Evolutionary conservation across 2,329 filamentous ascomycete species (phyloP).

Genomic region (Alternaria burnsii): DNA sequence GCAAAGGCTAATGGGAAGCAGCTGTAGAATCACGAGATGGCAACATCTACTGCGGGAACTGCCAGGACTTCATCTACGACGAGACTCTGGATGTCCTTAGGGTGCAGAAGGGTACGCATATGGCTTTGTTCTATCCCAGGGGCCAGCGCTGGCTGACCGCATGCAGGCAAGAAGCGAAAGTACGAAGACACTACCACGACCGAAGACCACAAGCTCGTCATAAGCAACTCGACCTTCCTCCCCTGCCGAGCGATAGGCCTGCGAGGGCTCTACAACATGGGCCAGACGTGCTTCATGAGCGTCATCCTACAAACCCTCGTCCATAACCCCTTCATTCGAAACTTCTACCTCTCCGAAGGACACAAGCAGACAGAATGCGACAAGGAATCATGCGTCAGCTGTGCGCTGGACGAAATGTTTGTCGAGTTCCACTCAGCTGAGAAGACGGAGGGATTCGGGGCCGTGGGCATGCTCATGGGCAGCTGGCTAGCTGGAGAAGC

Average conservation of each 20-base stretch:
- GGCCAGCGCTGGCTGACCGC: constrained; percentile 34
- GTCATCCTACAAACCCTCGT: constrained; percentile 93
- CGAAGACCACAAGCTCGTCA: constrained; percentile 79
- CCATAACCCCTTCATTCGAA: constrained; percentile 89
- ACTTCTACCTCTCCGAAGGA: constrained; percentile 91
- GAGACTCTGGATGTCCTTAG: constrained; percentile 80
- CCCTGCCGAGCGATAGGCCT: constrained; percentile 88
- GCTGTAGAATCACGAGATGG: constrained; percentile 81
- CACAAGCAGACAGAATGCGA: constrained; percentile 81
- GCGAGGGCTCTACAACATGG: constrained; percentile 94
- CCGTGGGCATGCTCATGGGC: constrained; percentile 85
- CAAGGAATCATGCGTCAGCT: constrained; percentile 64
- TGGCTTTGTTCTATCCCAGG: not conserved
- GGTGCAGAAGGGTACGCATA: constrained; percentile 69
- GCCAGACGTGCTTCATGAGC: constrained; percentile 98
- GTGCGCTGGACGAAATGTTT: constrained; percentile 69
- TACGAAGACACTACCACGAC: constrained; percentile 69
- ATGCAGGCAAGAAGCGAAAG: constrained; percentile 72
- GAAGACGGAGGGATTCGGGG: constrained; percentile 87
- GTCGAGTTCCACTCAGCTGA: constrained; percentile 73
- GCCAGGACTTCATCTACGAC: constrained; percentile 84
- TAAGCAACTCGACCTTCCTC: constrained; percentile 77
- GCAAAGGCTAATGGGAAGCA: constrained; percentile 50
- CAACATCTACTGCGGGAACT: constrained; percentile 80
- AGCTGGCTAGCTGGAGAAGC: constrained; percentile 83